Percentiles rank a stretch among this genome's conserved stretches.
Conservation (phyloP, 495 filamentous ascomycete species). For the Lasiosphaeria miniovina region DNA sequence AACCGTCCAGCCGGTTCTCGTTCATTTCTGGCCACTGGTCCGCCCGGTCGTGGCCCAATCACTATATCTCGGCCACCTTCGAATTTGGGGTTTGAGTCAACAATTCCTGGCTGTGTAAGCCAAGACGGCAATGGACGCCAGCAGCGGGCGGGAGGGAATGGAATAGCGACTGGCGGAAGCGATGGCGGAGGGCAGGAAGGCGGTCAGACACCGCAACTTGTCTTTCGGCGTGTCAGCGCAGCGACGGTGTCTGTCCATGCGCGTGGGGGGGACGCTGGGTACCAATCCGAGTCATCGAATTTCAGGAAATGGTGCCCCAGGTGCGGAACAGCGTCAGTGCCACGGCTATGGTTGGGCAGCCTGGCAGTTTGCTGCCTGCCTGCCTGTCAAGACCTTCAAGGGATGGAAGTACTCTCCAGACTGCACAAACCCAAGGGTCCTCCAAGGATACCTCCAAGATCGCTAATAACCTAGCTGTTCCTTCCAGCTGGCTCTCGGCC, state of each 20-base stretch:
- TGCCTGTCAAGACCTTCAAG: no score
- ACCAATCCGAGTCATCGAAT: constrained; percentile 22
- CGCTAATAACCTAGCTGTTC: not conserved
- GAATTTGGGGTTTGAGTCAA: not conserved
- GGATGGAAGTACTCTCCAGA: no score
- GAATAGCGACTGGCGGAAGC: constrained; percentile 8
- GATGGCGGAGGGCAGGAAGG: constrained; percentile 9
- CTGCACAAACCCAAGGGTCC: no score
- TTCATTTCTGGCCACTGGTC: not conserved
- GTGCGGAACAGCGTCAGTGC: constrained; percentile 9
- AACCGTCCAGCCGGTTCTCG: not conserved
- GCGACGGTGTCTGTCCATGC: constrained; percentile 23
- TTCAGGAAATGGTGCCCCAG: constrained; percentile 13
- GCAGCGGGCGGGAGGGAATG: constrained; percentile 7
- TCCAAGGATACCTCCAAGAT: no score
- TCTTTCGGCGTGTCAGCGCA: constrained; percentile 8
- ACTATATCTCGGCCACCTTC: not conserved
- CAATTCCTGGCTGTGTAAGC: not conserved
- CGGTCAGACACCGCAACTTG: constrained; percentile 35
- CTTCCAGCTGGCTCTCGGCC: not conserved
- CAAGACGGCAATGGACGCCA: not conserved
- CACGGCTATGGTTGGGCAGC: constrained; percentile 18
- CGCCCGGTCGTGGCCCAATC: not conserved
- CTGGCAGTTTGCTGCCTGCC: no score
- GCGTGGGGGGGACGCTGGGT: constrained; percentile 22